Base-by-base conservation (phyloP, 345 rosid genomes). In the Microthlaspi erraticum region DNA sequence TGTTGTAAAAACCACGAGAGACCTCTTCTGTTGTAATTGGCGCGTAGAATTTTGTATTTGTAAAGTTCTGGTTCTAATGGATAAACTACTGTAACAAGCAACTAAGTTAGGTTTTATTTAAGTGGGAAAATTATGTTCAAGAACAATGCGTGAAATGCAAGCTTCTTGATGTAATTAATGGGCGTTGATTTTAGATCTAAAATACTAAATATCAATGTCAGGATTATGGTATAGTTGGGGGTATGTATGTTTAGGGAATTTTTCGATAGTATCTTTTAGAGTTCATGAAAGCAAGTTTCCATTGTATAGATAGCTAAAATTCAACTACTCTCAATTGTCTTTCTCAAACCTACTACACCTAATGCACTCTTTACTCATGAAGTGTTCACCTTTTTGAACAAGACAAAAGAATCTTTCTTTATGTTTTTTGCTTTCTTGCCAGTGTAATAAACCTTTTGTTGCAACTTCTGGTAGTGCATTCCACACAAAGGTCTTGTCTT, bases 341-440 rank as follows among this genome's bases (percentile, higher is more conserved):
- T 51, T 60, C 62, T 74, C 62, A 32, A 32, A 66, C 78, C 61
- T 66, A 66, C 72, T 49, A 62, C 50, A 66, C 78, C 78, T 50
- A 66, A 59, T 50, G 57, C 19, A 38, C 51, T 62, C 31, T 62
- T 57, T 32, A 34, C 39, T 66, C 5, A 48, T 38, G 45, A 57
- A 31, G 66, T 73, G 39, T 19, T 49, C 58, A 41, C 42, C 73
- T 67, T 74, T 74, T 34, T 42, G 17, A 60, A 43, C 56, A 60
- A 74, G 73, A 67, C 68, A 67, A 10, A 10, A 52, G 50, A 51
- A 41, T 67, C 68, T 67, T 60, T 34, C 73, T 67, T 67, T 59
- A 51, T 52, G 73, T 67, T 11, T 60, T 55, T 67, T 50, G 49
- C 60, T 67, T 67, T 74, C 49, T 52, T 59, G 57, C 49, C 73